These are phyloP conservation scores for Ophiognomonia clavigignenti-juglandacearum DNA, from an alignment of 2,329 filamentous ascomycete species.

Conservation along the genomic window DNA sequence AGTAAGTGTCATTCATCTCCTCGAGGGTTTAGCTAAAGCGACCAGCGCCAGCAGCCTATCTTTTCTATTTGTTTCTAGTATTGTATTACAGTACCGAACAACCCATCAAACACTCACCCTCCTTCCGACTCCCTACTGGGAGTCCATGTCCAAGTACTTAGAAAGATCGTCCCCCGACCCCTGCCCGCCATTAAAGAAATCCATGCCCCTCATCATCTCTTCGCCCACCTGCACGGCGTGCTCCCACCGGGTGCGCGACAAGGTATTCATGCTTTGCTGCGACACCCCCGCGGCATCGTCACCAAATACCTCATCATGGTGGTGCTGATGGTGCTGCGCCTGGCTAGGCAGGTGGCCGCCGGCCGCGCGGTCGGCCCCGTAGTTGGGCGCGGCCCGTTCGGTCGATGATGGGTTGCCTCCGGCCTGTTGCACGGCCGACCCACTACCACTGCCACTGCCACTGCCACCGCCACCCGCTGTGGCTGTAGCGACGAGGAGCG, in stretches of 20 bases:
- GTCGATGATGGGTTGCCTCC: background rate
- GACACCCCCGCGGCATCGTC: background rate
- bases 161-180: conserved; percentile 3
- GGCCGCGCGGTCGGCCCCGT: conserved; percentile 3
- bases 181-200: conserved; percentile 8
- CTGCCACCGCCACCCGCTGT: no score
- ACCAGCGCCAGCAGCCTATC: no score
- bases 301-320: background rate
- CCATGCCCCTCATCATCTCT: conserved; percentile 2
- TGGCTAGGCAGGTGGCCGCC: background rate
- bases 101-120: background rate
- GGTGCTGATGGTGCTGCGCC: no score
- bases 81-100: background rate
- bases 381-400: background rate
- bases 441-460: no score
- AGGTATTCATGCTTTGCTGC: conserved; percentile 2
- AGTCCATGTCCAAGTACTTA: conserved; percentile 13
- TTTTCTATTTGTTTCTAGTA: background rate
- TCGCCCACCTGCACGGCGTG: conserved; percentile 3
- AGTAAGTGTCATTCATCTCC: no score
- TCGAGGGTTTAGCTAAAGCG: no score
- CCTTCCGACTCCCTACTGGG: conserved; percentile 1
- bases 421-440: background rate
- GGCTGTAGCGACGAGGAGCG: no score
- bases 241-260: conserved; percentile 5